Evolutionary conservation across 495 filamentous ascomycete genomes (phyloP).

Genomic region (Penicillium macrosclerotiorum): DNA sequence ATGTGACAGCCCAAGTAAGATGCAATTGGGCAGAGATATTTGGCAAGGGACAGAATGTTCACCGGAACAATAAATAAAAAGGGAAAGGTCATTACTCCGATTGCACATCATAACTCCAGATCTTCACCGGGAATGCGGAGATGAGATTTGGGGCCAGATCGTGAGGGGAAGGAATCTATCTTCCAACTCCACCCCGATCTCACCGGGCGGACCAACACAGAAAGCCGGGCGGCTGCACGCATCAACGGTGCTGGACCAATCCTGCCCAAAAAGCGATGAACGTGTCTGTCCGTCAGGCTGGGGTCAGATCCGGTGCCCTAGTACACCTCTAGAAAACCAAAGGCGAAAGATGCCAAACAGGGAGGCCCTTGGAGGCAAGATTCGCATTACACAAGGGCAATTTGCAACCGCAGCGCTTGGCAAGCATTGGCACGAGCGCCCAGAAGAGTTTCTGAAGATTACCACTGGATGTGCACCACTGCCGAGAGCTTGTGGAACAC

Average conservation of each 20-base stretch:
- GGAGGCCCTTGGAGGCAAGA: neutral
- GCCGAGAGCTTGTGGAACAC: slow-evolving; percentile 13
- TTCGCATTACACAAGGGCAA: neutral
- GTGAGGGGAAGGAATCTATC: slow-evolving; percentile 6
- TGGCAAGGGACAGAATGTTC: neutral
- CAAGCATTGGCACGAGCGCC: neutral
- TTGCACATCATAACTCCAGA: slow-evolving; percentile 17
- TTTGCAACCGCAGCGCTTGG: slow-evolving; percentile 11
- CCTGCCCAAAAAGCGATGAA: neutral
- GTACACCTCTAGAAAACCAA: neutral
- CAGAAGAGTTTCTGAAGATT: slow-evolving; percentile 10
- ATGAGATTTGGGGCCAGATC: neutral
- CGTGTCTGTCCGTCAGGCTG: neutral
- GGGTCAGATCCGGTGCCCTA: no score
- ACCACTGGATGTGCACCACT: slow-evolving; percentile 1
- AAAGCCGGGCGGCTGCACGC: neutral
- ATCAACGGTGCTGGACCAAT: slow-evolving; percentile 3
- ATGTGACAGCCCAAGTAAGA: no score
- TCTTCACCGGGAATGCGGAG: slow-evolving; percentile 24
- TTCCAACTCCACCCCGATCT: slow-evolving; percentile 13
- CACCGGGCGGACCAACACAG: slow-evolving; percentile 16
- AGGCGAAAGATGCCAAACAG: neutral
- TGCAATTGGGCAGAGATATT: slow-evolving; percentile 11
- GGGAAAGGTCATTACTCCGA: no score
- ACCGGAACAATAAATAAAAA: slow-evolving; percentile 5